Conservation (phyloP, 1,284 basidiomycete genomes). For the Ustilago xerochloae region DNA sequence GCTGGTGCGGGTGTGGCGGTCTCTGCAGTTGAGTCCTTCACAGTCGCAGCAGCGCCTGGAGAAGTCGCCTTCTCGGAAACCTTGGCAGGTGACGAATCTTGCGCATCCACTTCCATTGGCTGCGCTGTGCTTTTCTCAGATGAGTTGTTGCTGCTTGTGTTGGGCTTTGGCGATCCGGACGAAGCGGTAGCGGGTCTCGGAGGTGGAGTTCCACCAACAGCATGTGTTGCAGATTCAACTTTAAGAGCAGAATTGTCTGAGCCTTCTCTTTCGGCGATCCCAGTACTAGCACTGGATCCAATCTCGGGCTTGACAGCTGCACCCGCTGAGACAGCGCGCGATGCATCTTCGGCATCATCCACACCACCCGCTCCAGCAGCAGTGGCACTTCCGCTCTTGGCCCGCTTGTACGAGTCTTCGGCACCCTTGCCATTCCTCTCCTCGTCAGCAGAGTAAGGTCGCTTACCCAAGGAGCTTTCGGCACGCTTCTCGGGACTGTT, state of each 20-base stretch:
- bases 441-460: conserved; percentile 37
- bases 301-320: conserved; percentile 1
- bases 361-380: conserved; percentile 7
- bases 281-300: not conserved
- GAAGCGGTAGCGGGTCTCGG: not conserved
- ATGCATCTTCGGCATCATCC: not conserved
- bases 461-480: conserved; percentile 51
- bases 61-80: not conserved
- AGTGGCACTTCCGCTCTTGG: conserved; percentile 28
- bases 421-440: conserved; percentile 10
- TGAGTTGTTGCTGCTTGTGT: not conserved
- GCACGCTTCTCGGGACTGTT: conserved; percentile 36
- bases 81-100: not conserved
- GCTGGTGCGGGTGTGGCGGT: not conserved
- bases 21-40: not conserved
- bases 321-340: not conserved
- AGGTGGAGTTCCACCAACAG: conserved; percentile 1
- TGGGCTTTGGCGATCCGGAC: not conserved
- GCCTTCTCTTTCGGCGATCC: not conserved
- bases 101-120: not conserved
- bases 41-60: not conserved
- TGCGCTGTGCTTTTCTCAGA: not conserved
- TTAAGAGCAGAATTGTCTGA: not conserved
- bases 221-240: not conserved
- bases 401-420: conserved; percentile 44